A percentile compares a stretch with the other conserved stretches of the same genome.
These are phyloP conservation scores for Aaosphaeria arxii DNA, from an alignment of 2,329 filamentous ascomycete genomes.

Conservation along the genomic window DNA sequence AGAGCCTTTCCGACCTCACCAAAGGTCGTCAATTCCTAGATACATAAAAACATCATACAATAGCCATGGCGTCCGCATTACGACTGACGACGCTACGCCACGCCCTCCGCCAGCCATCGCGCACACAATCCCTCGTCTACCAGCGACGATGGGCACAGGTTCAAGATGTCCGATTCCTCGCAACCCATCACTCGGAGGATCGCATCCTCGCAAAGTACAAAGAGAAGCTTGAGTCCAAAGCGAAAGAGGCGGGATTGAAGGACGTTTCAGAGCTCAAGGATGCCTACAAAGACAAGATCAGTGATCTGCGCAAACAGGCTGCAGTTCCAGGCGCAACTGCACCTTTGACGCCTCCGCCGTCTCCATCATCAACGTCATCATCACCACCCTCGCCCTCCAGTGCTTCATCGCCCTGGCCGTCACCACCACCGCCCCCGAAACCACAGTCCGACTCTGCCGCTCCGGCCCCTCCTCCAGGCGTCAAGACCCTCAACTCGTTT, in stretches of 20 bases:
- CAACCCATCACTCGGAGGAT: constrained; percentile 68
- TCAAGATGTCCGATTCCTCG: constrained; percentile 86
- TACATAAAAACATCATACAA: constrained; percentile 1
- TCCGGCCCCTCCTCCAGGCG: constrained; percentile 42
- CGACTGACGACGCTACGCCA: constrained; percentile 28
- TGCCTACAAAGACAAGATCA: constrained; percentile 82
- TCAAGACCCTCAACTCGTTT: constrained; percentile 65
- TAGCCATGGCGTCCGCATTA: constrained; percentile 19
- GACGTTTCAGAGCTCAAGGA: constrained; percentile 74
- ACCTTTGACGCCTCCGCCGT: constrained; percentile 27
- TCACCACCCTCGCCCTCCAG: constrained; percentile 8
- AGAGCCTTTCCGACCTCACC: background rate
- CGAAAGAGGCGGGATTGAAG: constrained; percentile 65
- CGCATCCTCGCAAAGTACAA: constrained; percentile 80
- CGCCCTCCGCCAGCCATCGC: constrained; percentile 24
- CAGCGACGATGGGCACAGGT: constrained; percentile 90
- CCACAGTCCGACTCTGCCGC: constrained; percentile 21
- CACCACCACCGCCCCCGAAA: constrained; percentile 32
- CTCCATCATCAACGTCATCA: constrained; percentile 7
- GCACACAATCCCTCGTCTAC: constrained; percentile 9
- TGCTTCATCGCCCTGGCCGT: constrained; percentile 25
- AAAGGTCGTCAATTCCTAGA: background rate
- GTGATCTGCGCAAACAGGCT: constrained; percentile 65
- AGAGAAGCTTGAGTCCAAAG: constrained; percentile 80
- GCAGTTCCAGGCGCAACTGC: constrained; percentile 52